Evolutionary conservation across 139 green algal species (phyloP), one percentile per base, ranked within the genome.

Genomic region (Gonium pectorale): DNA sequence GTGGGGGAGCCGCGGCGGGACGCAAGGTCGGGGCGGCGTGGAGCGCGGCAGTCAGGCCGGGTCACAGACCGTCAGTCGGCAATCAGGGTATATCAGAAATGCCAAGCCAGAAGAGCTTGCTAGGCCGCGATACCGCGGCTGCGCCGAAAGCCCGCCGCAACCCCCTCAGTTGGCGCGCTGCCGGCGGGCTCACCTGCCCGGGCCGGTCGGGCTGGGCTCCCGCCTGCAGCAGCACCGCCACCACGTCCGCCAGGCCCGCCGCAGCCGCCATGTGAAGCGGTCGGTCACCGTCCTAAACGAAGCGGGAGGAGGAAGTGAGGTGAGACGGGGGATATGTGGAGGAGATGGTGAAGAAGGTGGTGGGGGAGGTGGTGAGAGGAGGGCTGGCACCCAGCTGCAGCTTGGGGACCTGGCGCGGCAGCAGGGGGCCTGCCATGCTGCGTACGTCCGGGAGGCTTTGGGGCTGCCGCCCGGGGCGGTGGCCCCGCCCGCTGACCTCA

Each of bases 231-330:
- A 54, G 46, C 46, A 15, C 46, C 46, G 46, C 46, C 46, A 54
- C 46, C 46, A 15, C 46, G 13, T 7, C 62, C n/a, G 62, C 62
- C n/a, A 17, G n/a, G 8, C 62, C 62, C 6, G 29, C 62, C n/a
- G 8, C 77, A n/a, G 56, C 56, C 29, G 77, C 67, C 26, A 89
- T 31, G 21, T 62, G 44, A 31, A 89, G 67, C 41, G 85, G 85
- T 56, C 78, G 56, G 49, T 89, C 77, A 3, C 85, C 56, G 46
- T 86, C 79, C 62, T 68, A 15, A 54, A 15, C 13, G 46, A 11
- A 15, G 46, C 46, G 46, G 46, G 46, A 11, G 11, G 46, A 15
- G 15, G 11, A 15, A 54, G 46, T 40, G 29, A 19, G n/a, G n/a
- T 41, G n/a, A 41, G 17, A 40, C 7, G 62, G 62, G 62, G n/a